phyloP scores from a whole-genome alignment of 225 moss, liverwort and hornwort genomes.

The Physcomitrellopsis africana region DNA sequence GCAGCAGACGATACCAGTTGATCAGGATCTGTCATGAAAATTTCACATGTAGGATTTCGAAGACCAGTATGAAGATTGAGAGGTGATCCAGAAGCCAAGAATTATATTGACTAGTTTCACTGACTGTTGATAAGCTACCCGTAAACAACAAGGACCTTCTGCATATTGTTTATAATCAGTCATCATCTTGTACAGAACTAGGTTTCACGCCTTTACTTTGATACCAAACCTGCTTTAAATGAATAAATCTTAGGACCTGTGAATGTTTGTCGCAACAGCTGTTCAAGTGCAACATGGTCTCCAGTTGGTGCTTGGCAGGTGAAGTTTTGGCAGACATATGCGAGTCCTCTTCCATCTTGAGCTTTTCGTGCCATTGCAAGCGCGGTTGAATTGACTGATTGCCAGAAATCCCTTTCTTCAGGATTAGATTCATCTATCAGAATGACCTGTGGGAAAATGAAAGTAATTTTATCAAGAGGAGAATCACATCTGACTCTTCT shows the following conservation, averaged over 20 bases:
- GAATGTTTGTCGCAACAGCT: conserved; percentile 63
- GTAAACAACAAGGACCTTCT: too few species aligned
- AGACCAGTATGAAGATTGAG: background rate
- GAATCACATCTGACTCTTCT: background rate
- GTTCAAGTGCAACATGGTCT: conserved; percentile 74
- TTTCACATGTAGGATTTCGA: background rate
- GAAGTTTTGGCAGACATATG: conserved; percentile 94
- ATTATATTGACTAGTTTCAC: conserved; percentile 23
- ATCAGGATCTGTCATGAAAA: too few species aligned
- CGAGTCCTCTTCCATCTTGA: conserved; percentile 75
- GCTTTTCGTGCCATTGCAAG: conserved; percentile 72
- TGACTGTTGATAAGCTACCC: too few species aligned
- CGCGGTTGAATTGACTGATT: conserved; percentile 66
- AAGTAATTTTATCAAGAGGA: background rate
- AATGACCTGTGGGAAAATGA: conserved; percentile 55
- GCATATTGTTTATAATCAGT: too few species aligned
- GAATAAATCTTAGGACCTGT: conserved; percentile 57
- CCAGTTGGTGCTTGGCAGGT: conserved; percentile 82
- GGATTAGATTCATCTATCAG: conserved; percentile 75
- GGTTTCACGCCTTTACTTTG: conserved; percentile 30
- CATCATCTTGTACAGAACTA: too few species aligned
- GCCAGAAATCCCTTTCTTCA: conserved; percentile 77
- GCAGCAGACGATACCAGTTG: too few species aligned
- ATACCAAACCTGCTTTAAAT: conserved; percentile 53
- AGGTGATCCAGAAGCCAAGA: background rate